Evolutionary conservation across 495 filamentous ascomycete genomes (phyloP), one percentile per base, ranked within the genome.

Genomic region (Jackrogersella multiformis): DNA sequence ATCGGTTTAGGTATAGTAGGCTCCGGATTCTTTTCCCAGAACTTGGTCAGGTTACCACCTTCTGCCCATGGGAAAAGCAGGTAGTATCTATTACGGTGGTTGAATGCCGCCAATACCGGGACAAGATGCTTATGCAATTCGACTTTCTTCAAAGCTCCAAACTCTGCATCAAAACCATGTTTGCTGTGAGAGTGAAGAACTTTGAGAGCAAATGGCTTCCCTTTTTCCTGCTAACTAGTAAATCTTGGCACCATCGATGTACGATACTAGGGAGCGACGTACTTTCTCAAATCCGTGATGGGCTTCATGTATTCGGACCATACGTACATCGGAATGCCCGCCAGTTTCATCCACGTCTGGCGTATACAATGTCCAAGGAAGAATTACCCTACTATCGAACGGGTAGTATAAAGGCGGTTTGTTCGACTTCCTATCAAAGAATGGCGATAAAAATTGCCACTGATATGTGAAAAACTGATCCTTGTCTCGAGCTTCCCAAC

Each of bases 21-120:
- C 18, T 39, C 9, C 18, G 24, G 21, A 18, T 51, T 5, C 5
- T 20, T 24, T 18, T 12, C 13, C 32, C 30, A 60, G 32, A 60
- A 51, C 4, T 51, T 7, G 1, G 2, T 6, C 2, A 60, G 56
- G 34, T 60, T 60, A 2, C 56, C 36, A 13, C 48, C 54, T 34
- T 60, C 44, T 5, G 56, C 56, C 56, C 56, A 60, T 16, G 56
- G 56, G n/a, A 60, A 60, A 36, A 60, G 20, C 20, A 60, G n/a
- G 41, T 60, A 60, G n/a, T 60, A 41, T 13, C n/a, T 16, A 4
- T n/a, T 42, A 1, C 39, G 45, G 12, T 3, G 34, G 20, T 16
- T 52, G 10, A 52, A 55, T n/a, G 52, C 35, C 4, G 52, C 52
- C 6, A 55, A 21, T 5, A 55, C 55, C 18, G 36, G 35, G 20